phyloP scores from a whole-genome alignment of 352 stramenopile species.

The Paralagenidium karlingii region DNA sequence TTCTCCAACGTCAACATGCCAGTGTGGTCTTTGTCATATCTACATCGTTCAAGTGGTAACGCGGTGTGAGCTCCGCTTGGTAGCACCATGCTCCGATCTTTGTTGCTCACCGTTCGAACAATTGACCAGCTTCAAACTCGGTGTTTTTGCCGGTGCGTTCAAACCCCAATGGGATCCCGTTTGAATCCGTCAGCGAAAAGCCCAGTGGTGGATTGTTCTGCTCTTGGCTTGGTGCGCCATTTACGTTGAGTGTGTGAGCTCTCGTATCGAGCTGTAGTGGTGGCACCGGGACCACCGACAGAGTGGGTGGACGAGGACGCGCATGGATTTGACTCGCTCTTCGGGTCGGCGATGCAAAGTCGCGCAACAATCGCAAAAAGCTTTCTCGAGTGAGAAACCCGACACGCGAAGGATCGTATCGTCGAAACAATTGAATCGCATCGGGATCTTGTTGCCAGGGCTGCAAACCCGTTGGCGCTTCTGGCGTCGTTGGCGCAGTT shows the following conservation, averaged over 20 bases:
- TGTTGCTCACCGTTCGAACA: too few relatives aligned
- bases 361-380: constrained; percentile 55
- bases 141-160: constrained; percentile 58
- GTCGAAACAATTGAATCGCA: constrained; percentile 67
- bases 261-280: not conserved
- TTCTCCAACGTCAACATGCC: constrained; percentile 44
- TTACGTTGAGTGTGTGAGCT: too few relatives aligned
- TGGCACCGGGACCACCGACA: too few relatives aligned
- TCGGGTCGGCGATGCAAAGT: constrained; percentile 46
- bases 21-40: constrained; percentile 49
- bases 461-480: too few relatives aligned
- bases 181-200: constrained; percentile 48
- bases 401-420: constrained; percentile 46
- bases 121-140: constrained; percentile 73
- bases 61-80: too few relatives aligned
- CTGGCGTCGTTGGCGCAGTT: too few relatives aligned
- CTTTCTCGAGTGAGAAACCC: constrained; percentile 39
- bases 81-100: too few relatives aligned
- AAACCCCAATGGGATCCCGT: constrained; percentile 55
- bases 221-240: too few relatives aligned
- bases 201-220: constrained; percentile 12
- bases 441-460: too few relatives aligned
- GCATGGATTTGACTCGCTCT: too few relatives aligned
- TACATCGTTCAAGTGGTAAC: constrained; percentile 1
- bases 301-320: too few relatives aligned